Conservation (phyloP, 225 moss, liverwort and hornwort genomes). For the Physcomitrium patens region DNA sequence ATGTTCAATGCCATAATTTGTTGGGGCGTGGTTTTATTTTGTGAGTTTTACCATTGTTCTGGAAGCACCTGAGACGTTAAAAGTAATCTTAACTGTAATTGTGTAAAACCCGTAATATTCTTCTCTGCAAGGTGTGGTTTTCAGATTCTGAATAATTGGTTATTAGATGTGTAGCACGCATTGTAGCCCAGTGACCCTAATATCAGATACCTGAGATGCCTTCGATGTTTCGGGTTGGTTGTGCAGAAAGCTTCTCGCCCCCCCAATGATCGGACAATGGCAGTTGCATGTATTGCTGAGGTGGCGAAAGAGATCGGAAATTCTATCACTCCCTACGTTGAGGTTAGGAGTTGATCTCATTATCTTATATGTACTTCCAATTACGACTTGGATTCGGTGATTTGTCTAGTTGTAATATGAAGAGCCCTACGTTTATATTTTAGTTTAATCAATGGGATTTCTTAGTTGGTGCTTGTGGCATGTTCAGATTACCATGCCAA, state of each 20-base stretch:
- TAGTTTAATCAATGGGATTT: background rate
- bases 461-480: constrained; percentile 17
- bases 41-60: background rate
- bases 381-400: background rate
- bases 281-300: constrained; percentile 95
- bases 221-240: constrained; percentile 11
- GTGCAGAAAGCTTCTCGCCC: constrained; percentile 81
- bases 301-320: constrained; percentile 92
- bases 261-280: constrained; percentile 94
- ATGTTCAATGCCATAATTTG: constrained; percentile 1
- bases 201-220: constrained; percentile 14
- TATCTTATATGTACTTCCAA: background rate
- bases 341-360: constrained; percentile 52
- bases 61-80: background rate
- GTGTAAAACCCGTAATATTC: background rate
- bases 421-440: too few relatives aligned
- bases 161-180: background rate
- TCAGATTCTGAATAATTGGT: too few relatives aligned
- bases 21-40: background rate
- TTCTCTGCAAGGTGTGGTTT: too few relatives aligned
- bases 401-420: too few relatives aligned
- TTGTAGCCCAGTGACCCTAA: background rate
- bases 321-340: constrained; percentile 78
- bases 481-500: constrained; percentile 75
- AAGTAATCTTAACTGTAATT: background rate